Evolutionary conservation across 1,284 basidiomycete genomes (phyloP).

Genomic region (Fomitopsis pinicola): DNA sequence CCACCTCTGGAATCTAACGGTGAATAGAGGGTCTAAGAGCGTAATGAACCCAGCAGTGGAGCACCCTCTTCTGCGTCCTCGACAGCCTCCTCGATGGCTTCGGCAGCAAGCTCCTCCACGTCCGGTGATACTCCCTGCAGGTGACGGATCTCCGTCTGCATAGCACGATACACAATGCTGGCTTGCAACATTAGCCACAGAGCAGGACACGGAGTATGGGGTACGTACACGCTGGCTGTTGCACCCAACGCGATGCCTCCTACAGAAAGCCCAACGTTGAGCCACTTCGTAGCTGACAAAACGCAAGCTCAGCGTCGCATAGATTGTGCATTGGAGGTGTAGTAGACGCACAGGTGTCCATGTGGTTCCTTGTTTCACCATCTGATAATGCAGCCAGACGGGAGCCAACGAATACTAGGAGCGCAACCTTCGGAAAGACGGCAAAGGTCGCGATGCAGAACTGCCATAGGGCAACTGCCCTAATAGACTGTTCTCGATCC

Average conservation of each 20-base stretch:
- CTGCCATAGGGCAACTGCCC: constrained; percentile 68
- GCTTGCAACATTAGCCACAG: not conserved
- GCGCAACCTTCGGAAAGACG: constrained; percentile 64
- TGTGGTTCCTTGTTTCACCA: constrained; percentile 64
- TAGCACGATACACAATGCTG: constrained; percentile 61
- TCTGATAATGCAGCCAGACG: constrained; percentile 73
- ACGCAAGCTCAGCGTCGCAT: not conserved
- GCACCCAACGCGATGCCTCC: constrained; percentile 54
- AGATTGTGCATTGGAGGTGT: not conserved
- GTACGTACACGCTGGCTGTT: constrained; percentile 60
- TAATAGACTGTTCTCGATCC: constrained; percentile 50
- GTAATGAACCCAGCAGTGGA: constrained; percentile 45
- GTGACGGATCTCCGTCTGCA: constrained; percentile 57
- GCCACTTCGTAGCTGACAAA: constrained; percentile 51
- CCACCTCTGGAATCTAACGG: not conserved
- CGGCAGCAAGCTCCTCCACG: constrained; percentile 52
- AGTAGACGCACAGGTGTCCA: constrained; percentile 67
- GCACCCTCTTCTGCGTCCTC: constrained; percentile 61
- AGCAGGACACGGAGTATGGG: too few species aligned
- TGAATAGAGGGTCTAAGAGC: constrained; percentile 10
- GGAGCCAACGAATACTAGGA: constrained; percentile 77
- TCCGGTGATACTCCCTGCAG: constrained; percentile 47
- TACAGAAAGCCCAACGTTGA: constrained; percentile 57
- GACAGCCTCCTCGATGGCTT: constrained; percentile 59
- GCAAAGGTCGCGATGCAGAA: constrained; percentile 71